Evolutionary conservation across 2,329 filamentous ascomycete genomes (phyloP), one percentile per base, ranked within the genome.

Genomic region (Botrytis deweyae): DNA sequence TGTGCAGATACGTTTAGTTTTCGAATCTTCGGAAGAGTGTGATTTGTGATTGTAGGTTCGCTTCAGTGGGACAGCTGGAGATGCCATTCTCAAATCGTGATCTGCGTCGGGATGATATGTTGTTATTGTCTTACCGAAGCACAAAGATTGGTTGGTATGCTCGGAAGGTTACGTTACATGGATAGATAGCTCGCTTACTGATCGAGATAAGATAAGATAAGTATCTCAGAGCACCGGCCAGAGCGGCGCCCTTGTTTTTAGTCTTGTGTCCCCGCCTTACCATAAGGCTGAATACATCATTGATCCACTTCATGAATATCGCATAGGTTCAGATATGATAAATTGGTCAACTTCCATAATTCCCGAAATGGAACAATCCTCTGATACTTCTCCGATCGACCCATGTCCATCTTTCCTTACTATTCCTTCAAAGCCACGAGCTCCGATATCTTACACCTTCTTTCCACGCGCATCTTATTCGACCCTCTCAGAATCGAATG

Each of bases 381-480:
- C n/a, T 18, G 10, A 22, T 70, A 2, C 44, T 55, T 25, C 33
- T 64, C 29, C 29, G 38, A 62, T 44, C 22, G 49, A 49, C 8
- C 22, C 52, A n/a, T 62, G 40, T 59, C 65, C 76, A 22, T 67
- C 62, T 46, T 70, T 68, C 22, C 73, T 80, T 25, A 73, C 72
- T 46, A 77, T 82, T 22, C 78, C 80, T 38, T 79, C 76, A 66
- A 82, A 82, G 77, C 80, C 80, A 38, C 64, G 77, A 9, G 78
- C 80, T 65, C 77, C 79, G 33, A 74, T 82, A 22, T 79, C 78
- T 14, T 80, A 81, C 71, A 79, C 80, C 42, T 79, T 82, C 58
- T 78, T 59, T 40, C 64, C 63, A 33, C 7, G 22, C 52, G 22
- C 22, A 62, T 52, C 20, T 46, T 78, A 65, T 71, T 76, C 14